Conservation (phyloP, 2,329 filamentous ascomycete species). For the Penicillium hesseltinei region DNA sequence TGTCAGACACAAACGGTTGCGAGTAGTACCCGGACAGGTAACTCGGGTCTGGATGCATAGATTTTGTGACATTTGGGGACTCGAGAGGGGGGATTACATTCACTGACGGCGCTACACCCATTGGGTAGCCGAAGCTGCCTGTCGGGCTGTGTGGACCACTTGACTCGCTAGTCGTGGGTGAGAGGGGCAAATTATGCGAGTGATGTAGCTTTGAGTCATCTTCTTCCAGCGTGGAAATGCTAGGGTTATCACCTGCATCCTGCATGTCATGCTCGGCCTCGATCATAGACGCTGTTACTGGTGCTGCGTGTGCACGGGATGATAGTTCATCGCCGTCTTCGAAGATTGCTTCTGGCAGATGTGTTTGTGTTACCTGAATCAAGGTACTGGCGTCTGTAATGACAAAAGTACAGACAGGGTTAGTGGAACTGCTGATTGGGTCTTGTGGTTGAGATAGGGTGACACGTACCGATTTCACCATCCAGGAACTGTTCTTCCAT, state of each 20-base stretch:
- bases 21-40: slow-evolving; percentile 19
- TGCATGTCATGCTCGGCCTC: slow-evolving; percentile 4
- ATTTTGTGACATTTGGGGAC: slow-evolving; percentile 7
- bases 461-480: slow-evolving; percentile 29
- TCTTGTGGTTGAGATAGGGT: not conserved
- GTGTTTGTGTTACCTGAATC: slow-evolving; percentile 21
- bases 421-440: not conserved
- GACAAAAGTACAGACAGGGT: not conserved
- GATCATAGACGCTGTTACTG: not conserved
- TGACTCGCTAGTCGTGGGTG: slow-evolving; percentile 23
- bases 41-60: slow-evolving; percentile 9
- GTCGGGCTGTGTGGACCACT: slow-evolving; percentile 23
- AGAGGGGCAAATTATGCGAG: slow-evolving; percentile 14
- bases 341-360: slow-evolving; percentile 18
- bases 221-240: slow-evolving; percentile 7
- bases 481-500: slow-evolving; percentile 34
- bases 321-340: slow-evolving; percentile 10
- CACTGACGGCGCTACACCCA: slow-evolving; percentile 10
- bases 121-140: slow-evolving; percentile 13
- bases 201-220: not conserved
- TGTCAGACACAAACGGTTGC: slow-evolving; percentile 13
- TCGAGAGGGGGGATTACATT: slow-evolving; percentile 11
- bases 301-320: slow-evolving; percentile 9
- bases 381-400: slow-evolving; percentile 20
- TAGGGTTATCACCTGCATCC: not conserved